Conservation (phyloP, 805 yeast species). For the Schwanniomyces polymorphus region DNA sequence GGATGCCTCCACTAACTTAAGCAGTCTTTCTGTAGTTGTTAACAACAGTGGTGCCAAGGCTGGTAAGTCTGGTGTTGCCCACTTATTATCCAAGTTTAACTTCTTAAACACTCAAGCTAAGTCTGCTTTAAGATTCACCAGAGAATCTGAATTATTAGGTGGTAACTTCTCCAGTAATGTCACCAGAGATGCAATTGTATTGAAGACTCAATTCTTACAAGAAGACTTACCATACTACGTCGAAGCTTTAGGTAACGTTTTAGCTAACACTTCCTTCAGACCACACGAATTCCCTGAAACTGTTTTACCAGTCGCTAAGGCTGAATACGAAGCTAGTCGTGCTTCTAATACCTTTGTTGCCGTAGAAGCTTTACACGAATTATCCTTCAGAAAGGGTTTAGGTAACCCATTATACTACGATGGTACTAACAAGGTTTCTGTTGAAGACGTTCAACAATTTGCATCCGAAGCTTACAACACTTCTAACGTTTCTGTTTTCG, state of each 20-base stretch:
- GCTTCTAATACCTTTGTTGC: slow-evolving; percentile 59
- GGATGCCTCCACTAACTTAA: slow-evolving; percentile 66
- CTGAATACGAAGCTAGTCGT: slow-evolving; percentile 57
- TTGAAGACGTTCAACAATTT: slow-evolving; percentile 65
- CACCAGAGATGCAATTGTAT: slow-evolving; percentile 81
- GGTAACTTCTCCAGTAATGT: slow-evolving; percentile 70
- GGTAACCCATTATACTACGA: slow-evolving; percentile 82
- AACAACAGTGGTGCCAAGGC: slow-evolving; percentile 81
- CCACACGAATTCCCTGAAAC: slow-evolving; percentile 82
- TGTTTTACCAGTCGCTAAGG: slow-evolving; percentile 74
- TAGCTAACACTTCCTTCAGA: slow-evolving; percentile 70
- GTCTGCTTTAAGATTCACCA: slow-evolving; percentile 87
- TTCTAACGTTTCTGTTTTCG: slow-evolving; percentile 70
- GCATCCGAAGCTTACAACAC: slow-evolving; percentile 69
- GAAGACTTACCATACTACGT: slow-evolving; percentile 92
- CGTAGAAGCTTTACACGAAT: slow-evolving; percentile 73
- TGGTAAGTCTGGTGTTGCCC: slow-evolving; percentile 77
- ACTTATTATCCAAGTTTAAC: slow-evolving; percentile 78
- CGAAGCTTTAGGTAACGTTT: slow-evolving; percentile 74
- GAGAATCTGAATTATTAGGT: slow-evolving; percentile 94
- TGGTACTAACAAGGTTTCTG: slow-evolving; percentile 52
- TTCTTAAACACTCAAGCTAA: slow-evolving; percentile 80
- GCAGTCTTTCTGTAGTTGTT: slow-evolving; percentile 76
- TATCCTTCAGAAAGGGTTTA: slow-evolving; percentile 83
- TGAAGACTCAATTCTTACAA: slow-evolving; percentile 79